Evolutionary conservation across 2,329 filamentous ascomycete genomes (phyloP), one percentile per base, ranked within the genome.

Genomic region (Polytolypa hystricis): DNA sequence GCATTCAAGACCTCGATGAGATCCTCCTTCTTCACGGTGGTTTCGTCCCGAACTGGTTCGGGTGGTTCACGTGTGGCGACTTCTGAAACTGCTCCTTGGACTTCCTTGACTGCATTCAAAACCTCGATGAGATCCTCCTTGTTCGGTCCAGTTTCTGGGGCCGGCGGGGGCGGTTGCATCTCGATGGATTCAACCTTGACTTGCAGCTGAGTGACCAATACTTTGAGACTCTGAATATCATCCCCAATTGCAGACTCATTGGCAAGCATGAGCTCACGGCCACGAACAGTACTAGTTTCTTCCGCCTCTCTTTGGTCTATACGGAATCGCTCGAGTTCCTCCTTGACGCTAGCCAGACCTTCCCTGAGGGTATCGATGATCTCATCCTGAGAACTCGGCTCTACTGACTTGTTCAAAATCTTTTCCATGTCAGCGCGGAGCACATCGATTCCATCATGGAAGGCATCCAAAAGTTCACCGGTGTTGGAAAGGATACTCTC

Each of bases 361-460:
- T 78, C 72, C 55, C 82, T 93, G 38, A 96, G 70, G 0, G 84
- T 84, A 41, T 94, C 84, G 1, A 95, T 69, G 35, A 95, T 87
- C 58, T 95, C 86, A 45, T 93, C 84, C 41, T 83, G 89, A 39
- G 84, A 79, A 1, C 81, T 87, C 58, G 89, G 71, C 49, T 93
- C 86, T 0, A 76, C 66, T 4, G 86, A 83, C 61, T 85, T 91
- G 53, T 89, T 79, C 15, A 77, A 69, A 11, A 91, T 70, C 51
- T 79, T 79, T 44, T 73, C 67, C 33, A 94, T 73, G 47, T 95
- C 87, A 11, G 74, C 69, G 4, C 84, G 74, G 21, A 95, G 70
- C 29, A 72, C 74, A 42, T 83, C 81, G 25, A 95, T 70, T 2
- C 86, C 84, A 32, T 79, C 73, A 38, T 76, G 71, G 43, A 80